Percentiles rank a stretch among this genome's conserved stretches.
Evolutionary conservation across 306 rosid genomes (phyloP).

Genomic region (Citrullus amarus): DNA sequence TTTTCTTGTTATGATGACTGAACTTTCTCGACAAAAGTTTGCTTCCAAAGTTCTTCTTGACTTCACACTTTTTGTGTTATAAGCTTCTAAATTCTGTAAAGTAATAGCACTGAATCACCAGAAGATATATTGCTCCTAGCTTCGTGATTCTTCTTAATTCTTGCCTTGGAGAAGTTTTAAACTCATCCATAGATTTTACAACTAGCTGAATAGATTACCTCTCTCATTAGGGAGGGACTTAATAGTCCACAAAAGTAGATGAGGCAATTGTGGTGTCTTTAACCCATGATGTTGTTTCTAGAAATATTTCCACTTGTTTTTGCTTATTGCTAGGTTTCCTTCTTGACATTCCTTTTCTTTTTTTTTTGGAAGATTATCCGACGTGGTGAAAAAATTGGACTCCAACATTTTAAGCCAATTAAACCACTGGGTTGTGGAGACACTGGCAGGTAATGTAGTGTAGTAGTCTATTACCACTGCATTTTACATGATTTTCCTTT

Average conservation of each 20-base stretch:
- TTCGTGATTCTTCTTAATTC: neutral
- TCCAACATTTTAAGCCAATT: conserved; percentile 72
- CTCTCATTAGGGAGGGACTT: neutral
- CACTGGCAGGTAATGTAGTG: conserved; percentile 70
- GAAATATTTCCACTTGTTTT: neutral
- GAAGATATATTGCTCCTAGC: neutral
- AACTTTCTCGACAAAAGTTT: neutral
- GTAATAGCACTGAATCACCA: neutral
- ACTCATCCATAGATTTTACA: neutral
- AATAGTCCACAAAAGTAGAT: neutral
- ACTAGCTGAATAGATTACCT: neutral
- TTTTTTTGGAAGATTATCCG: conserved; percentile 32
- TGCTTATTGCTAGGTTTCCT: neutral
- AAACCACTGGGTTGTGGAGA: conserved; percentile 95
- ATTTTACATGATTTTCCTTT: neutral
- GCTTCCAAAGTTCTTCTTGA: neutral
- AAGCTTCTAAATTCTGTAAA: neutral
- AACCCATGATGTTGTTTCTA: neutral
- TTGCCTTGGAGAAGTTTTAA: neutral
- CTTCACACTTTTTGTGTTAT: neutral
- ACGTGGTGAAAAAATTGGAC: conserved; percentile 57
- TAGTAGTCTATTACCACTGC: neutral
- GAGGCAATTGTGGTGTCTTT: neutral
- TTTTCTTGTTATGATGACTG: neutral
- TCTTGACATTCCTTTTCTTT: neutral